These are phyloP conservation scores for Cladosporium velox DNA, from an alignment of 2,329 filamentous ascomycete species.

Conservation along the genomic window DNA sequence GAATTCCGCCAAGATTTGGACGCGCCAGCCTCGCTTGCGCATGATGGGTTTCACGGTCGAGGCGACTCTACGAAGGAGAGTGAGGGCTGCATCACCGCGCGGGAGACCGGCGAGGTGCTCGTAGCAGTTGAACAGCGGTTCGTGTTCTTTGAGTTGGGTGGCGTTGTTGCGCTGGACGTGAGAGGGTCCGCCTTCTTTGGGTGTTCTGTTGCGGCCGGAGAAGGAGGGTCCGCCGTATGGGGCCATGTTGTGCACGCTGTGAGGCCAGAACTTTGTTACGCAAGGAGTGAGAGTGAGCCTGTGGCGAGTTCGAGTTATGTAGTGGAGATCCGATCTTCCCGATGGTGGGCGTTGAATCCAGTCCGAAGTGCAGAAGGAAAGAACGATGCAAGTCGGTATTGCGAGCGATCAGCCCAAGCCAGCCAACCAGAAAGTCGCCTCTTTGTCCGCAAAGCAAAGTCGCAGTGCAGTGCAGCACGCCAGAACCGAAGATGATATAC, in stretches of 20 bases:
- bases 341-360: background rate
- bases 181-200: slow-evolving; percentile 35
- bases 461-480: background rate
- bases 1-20: slow-evolving; percentile 80
- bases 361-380: background rate
- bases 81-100: slow-evolving; percentile 48
- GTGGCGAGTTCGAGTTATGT: background rate
- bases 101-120: slow-evolving; percentile 51
- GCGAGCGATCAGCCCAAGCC: background rate
- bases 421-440: background rate
- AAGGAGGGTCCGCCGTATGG: slow-evolving; percentile 25
- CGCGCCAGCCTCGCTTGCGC: slow-evolving; percentile 79
- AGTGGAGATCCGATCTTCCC: background rate
- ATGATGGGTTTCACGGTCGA: slow-evolving; percentile 94
- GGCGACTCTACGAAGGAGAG: slow-evolving; percentile 74
- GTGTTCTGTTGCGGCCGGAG: slow-evolving; percentile 30
- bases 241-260: slow-evolving; percentile 7
- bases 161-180: slow-evolving; percentile 38
- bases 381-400: background rate
- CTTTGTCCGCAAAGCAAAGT: background rate
- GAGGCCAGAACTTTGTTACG: background rate
- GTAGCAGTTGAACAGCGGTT: slow-evolving; percentile 52
- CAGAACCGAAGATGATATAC: background rate
- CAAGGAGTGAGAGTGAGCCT: background rate
- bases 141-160: slow-evolving; percentile 46